Evolutionary conservation across 306 rosid species (phyloP), one percentile per base, ranked within the genome.

Genomic region (Prunus fruticosa): DNA sequence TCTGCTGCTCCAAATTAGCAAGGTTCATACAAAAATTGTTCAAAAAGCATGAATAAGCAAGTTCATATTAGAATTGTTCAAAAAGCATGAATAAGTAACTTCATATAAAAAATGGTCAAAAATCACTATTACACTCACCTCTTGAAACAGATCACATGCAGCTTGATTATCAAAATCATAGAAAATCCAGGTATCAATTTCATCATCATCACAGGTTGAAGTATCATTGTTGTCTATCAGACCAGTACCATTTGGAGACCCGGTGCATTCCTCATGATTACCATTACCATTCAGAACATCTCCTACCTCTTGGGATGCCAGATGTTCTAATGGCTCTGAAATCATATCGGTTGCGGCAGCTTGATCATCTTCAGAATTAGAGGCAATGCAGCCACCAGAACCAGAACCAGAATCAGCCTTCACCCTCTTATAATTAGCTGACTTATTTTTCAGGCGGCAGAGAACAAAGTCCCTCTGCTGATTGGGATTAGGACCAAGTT

Each of bases 381-480:
- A 62, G 58, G 64, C 47, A 30, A 52, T 6, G 64, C 2, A 16
- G 78, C 69, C 73, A 51, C 82, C 84, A 32, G 80, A 25, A 18
- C 74, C 86, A 30, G 64, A 15, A 62, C 67, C 19, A 11, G 41
- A n/a, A 64, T 49, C 65, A 30, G 52, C 65, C 72, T 15, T 64
- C 75, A 8, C 6, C 49, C 34, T 64, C 14, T 64, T 16, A 64
- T 6, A 32, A 8, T 34, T 69, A 27, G 78, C 83, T 20, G 64
- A 16, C 25, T 69, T 82, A 46, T 45, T 66, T 63, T 67, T 85
- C 66, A 93, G 64, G 61, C 85, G 87, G 54, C 90, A 82, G 34
- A 90, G 19, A 71, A 90, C 92, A 78, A 81, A 80, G 53, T 64
- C 58, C 64, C 58, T 73, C 93, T 87, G 79, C 85, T 60, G 65